A percentile compares a stretch with the other conserved stretches of the same genome.
phyloP scores from a whole-genome alignment of 352 stramenopile genomes.

The Phytophthora pini region DNA sequence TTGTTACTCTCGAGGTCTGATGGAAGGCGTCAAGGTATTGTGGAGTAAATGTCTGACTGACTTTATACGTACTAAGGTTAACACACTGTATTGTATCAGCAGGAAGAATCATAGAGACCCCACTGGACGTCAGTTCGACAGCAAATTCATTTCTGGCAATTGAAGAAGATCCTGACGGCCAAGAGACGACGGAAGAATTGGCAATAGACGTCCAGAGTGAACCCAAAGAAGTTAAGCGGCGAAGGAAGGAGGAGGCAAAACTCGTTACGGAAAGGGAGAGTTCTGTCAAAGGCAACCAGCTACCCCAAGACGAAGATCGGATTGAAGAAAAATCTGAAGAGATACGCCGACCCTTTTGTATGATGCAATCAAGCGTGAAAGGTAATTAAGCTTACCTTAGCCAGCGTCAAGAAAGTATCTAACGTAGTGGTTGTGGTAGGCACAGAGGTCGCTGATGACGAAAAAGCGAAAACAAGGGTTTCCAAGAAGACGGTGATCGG shows the following conservation, averaged over 20 bases:
- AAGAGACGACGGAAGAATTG: constrained; percentile 19
- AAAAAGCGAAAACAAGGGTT: neutral
- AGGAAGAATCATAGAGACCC: constrained; percentile 11
- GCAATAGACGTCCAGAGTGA: constrained; percentile 4
- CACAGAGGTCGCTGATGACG: constrained; percentile 3
- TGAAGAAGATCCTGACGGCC: constrained; percentile 13
- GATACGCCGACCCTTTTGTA: constrained; percentile 16
- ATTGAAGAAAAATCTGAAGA: constrained; percentile 20
- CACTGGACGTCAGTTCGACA: constrained; percentile 1
- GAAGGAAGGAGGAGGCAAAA: constrained; percentile 15
- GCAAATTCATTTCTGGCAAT: constrained; percentile 20
- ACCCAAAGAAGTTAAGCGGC: neutral
- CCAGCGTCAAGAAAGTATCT: neutral
- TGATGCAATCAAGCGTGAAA: constrained; percentile 24
- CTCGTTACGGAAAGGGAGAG: neutral
- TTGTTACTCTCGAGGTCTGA: neutral
- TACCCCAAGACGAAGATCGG: constrained; percentile 1
- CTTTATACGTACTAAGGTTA: too few species aligned
- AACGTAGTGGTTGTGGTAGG: constrained; percentile 2
- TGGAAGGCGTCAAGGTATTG: constrained; percentile 12
- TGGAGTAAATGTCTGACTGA: neutral
- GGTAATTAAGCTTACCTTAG: constrained; percentile 17
- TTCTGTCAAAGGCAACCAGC: neutral
- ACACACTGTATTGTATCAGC: neutral
- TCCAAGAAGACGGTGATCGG: constrained; percentile 20